These are phyloP conservation scores for Paecilomyces fulvus DNA, from an alignment of 2,329 filamentous ascomycete species.

Conservation along the genomic window DNA sequence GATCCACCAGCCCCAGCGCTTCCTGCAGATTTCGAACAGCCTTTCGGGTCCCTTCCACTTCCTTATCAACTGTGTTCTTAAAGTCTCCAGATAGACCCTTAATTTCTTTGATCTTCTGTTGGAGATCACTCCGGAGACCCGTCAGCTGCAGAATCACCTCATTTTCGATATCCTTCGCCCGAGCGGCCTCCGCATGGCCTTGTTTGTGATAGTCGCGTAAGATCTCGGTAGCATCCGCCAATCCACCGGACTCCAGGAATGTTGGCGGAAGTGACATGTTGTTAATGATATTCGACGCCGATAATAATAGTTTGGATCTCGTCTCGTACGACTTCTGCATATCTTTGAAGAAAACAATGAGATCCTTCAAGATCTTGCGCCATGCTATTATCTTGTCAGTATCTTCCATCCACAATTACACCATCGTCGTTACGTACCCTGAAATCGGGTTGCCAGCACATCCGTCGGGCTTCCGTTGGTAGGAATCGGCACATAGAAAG, in stretches of 20 bases:
- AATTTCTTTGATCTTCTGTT: slow-evolving; percentile 98
- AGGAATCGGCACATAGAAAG: slow-evolving; percentile 82
- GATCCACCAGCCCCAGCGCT: slow-evolving; percentile 66
- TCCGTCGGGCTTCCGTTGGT: slow-evolving; percentile 84
- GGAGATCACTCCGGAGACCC: slow-evolving; percentile 76
- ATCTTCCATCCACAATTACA: slow-evolving; percentile 1
- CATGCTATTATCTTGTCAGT: slow-evolving; percentile 53
- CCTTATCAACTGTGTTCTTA: slow-evolving; percentile 92
- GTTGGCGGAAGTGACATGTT: slow-evolving; percentile 66
- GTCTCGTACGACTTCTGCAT: slow-evolving; percentile 83
- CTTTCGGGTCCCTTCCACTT: slow-evolving; percentile 76
- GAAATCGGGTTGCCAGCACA: slow-evolving; percentile 75
- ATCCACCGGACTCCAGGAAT: slow-evolving; percentile 73
- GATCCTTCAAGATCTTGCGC: slow-evolving; percentile 89
- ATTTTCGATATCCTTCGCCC: slow-evolving; percentile 80
- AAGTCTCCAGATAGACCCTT: slow-evolving; percentile 89
- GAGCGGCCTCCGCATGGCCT: slow-evolving; percentile 70
- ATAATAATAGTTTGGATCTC: slow-evolving; percentile 70
- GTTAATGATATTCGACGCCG: slow-evolving; percentile 75
- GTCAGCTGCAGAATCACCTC: slow-evolving; percentile 85
- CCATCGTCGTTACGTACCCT: slow-evolving; percentile 51
- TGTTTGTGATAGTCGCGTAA: slow-evolving; percentile 76
- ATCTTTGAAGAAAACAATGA: slow-evolving; percentile 90
- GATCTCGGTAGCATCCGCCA: slow-evolving; percentile 77
- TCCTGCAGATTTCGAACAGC: slow-evolving; percentile 77